These are phyloP conservation scores for Podaxis sp. DNA, from an alignment of 768 basidiomycete species.

Conservation along the genomic window DNA sequence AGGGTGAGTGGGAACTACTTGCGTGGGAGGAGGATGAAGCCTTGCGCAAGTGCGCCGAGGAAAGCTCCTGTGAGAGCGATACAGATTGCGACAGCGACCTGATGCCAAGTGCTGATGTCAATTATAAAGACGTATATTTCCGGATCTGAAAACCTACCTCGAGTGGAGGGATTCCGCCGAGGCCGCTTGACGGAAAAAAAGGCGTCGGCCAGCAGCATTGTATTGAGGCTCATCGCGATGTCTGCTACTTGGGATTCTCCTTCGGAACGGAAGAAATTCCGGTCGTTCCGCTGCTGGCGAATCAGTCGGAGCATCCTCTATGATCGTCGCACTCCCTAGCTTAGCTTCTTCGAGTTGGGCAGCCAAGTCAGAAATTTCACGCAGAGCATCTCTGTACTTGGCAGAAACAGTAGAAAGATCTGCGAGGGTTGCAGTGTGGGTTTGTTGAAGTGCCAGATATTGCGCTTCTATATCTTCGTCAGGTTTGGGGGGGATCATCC, in stretches of 20 bases:
- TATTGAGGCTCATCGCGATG: conserved; percentile 47
- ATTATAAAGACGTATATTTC: conserved; percentile 6
- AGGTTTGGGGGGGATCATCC: conserved; percentile 15
- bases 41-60: conserved; percentile 83
- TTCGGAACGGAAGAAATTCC: conserved; percentile 38
- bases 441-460: conserved; percentile 72
- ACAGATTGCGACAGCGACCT: conserved; percentile 92
- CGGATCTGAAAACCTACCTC: conserved; percentile 45
- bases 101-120: conserved; percentile 15
- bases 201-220: conserved; percentile 54
- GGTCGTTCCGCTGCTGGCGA: conserved; percentile 39
- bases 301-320: conserved; percentile 29
- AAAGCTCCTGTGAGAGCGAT: conserved; percentile 97
- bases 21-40: conserved; percentile 74
- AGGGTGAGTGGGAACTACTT: conserved; percentile 58
- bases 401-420: conserved; percentile 73
- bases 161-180: conserved; percentile 85
- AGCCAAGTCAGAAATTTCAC: conserved; percentile 89
- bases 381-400: conserved; percentile 87
- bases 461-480: conserved; percentile 52
- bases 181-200: conserved; percentile 87
- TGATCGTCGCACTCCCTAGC: conserved; percentile 46
- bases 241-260: conserved; percentile 49
- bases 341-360: conserved; percentile 88
- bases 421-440: conserved; percentile 72